These are phyloP conservation scores for Solanum etuberosum DNA, from an alignment of 257 asterid genomes.

Conservation along the genomic window DNA sequence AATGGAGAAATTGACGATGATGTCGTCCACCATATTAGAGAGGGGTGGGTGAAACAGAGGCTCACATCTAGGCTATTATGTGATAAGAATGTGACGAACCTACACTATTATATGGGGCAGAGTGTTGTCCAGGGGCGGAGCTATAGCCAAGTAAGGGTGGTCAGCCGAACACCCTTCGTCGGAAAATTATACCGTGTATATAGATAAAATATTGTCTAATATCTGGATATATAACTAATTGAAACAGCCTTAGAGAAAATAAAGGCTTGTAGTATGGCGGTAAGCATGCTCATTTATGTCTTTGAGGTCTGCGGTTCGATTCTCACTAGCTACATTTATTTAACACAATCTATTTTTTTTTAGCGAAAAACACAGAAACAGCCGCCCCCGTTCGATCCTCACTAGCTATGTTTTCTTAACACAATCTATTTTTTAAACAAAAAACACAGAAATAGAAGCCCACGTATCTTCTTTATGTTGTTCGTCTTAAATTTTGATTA, in stretches of 20 bases:
- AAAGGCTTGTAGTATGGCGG: background rate
- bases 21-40: background rate
- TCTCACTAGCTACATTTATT: too few relatives aligned
- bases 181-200: too few relatives aligned
- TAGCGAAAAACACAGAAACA: too few relatives aligned
- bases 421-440: too few relatives aligned
- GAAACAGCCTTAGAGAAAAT: background rate
- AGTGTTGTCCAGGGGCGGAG: background rate
- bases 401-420: too few relatives aligned
- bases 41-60: background rate
- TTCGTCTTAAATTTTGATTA: too few relatives aligned
- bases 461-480: too few relatives aligned
- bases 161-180: background rate
- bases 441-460: too few relatives aligned
- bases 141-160: background rate
- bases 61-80: background rate
- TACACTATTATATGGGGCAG: background rate
- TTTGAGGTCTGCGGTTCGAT: background rate
- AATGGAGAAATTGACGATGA: background rate
- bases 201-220: background rate
- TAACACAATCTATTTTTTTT: too few relatives aligned
- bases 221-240: background rate
- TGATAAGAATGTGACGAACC: background rate
- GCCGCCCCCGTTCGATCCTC: too few relatives aligned
- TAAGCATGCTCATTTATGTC: background rate